Conservation (phyloP, 2,329 filamentous ascomycete species). For the Zymoseptoria crescenta region DNA sequence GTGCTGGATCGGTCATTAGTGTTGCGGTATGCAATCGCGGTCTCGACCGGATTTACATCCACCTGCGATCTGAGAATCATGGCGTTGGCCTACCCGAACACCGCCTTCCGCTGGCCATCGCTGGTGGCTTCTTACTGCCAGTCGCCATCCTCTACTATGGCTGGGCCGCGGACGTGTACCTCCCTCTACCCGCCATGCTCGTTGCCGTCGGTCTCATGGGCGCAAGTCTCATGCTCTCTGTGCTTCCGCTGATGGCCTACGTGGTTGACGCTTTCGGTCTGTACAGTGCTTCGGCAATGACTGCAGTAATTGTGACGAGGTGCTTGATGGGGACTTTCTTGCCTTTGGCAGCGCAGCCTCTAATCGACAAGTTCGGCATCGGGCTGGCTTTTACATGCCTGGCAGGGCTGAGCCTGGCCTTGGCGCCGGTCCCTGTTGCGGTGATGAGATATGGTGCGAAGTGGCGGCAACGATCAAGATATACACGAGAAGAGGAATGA, state of each 20-base stretch:
- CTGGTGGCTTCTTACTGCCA: constrained; percentile 46
- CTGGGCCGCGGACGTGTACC: constrained; percentile 44
- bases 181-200: constrained; percentile 50
- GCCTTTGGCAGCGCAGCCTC: constrained; percentile 37
- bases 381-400: constrained; percentile 33
- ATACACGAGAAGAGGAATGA: constrained; percentile 15
- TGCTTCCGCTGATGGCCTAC: constrained; percentile 39
- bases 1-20: constrained; percentile 37
- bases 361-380: constrained; percentile 34
- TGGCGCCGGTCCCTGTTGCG: constrained; percentile 23
- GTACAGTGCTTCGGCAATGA: constrained; percentile 40
- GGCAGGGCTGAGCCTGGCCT: constrained; percentile 14
- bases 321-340: constrained; percentile 39
- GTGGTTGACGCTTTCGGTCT: constrained; percentile 40
- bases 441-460: constrained; percentile 21
- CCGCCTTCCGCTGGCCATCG: constrained; percentile 52
- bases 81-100: constrained; percentile 46
- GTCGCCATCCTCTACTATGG: constrained; percentile 51
- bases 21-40: constrained; percentile 30
- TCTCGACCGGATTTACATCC: constrained; percentile 33
- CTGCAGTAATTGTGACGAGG: constrained; percentile 37
- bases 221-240: constrained; percentile 38
- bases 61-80: constrained; percentile 22
- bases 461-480: constrained; percentile 22
- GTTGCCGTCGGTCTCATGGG: constrained; percentile 46